Conservation (phyloP, 2,329 filamentous ascomycete species). For the Boeremia exigua region DNA sequence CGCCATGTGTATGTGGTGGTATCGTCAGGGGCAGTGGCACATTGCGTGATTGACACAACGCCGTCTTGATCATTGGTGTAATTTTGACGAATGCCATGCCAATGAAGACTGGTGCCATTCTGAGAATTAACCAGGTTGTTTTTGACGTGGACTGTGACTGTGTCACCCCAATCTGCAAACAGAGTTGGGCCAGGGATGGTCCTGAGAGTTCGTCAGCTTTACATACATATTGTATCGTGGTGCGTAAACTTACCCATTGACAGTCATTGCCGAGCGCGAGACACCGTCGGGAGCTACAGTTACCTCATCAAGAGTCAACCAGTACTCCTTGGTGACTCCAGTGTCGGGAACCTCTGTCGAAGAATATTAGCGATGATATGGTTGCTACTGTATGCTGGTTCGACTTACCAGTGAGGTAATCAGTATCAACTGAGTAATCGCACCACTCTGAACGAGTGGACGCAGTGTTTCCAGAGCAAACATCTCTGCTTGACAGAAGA, state of each 20-base stretch:
- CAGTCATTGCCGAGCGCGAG: constrained; percentile 37
- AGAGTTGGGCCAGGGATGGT: constrained; percentile 54
- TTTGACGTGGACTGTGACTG: constrained; percentile 46
- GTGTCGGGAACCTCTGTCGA: constrained; percentile 54
- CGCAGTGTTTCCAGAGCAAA: constrained; percentile 42
- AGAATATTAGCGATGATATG: neutral
- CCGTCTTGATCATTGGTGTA: constrained; percentile 42
- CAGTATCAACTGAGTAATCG: constrained; percentile 57
- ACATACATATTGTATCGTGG: neutral
- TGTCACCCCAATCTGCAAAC: constrained; percentile 50
- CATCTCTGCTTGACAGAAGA: constrained; percentile 18
- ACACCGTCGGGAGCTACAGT: constrained; percentile 63
- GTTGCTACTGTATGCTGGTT: neutral
- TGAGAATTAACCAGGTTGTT: constrained; percentile 35
- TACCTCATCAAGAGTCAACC: constrained; percentile 51
- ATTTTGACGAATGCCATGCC: constrained; percentile 41
- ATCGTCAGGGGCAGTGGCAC: constrained; percentile 32
- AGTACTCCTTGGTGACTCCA: constrained; percentile 60
- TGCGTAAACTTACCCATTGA: constrained; percentile 42
- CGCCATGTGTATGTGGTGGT: constrained; percentile 43
- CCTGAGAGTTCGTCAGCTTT: constrained; percentile 15
- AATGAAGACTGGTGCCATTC: constrained; percentile 44
- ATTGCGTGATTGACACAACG: constrained; percentile 43
- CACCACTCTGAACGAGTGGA: constrained; percentile 50
- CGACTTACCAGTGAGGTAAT: constrained; percentile 53